Evolutionary conservation across 1,284 basidiomycete genomes (phyloP).

Genomic region (Papiliotrema nemorosa): DNA sequence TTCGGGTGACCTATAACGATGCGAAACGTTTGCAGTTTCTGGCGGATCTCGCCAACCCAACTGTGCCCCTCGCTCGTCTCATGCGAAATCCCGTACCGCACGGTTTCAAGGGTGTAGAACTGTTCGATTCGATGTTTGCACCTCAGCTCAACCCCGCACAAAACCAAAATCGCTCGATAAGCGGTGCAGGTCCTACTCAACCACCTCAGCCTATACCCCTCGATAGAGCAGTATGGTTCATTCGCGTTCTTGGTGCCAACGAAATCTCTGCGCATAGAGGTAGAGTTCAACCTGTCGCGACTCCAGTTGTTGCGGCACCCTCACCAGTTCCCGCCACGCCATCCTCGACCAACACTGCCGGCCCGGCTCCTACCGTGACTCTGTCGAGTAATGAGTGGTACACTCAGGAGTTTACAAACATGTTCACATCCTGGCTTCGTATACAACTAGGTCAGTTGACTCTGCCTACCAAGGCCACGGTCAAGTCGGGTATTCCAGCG

Average conservation of each 20-base stretch:
- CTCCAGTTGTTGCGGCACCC: slow-evolving; percentile 23
- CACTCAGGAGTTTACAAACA: slow-evolving; percentile 83
- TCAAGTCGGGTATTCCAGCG: slow-evolving; percentile 64
- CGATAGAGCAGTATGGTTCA: slow-evolving; percentile 88
- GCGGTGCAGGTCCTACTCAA: slow-evolving; percentile 5
- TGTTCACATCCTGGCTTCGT: slow-evolving; percentile 81
- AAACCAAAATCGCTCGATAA: slow-evolving; percentile 10
- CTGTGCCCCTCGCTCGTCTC: slow-evolving; percentile 81
- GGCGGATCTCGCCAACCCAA: slow-evolving; percentile 81
- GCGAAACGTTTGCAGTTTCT: slow-evolving; percentile 84
- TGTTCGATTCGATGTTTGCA: slow-evolving; percentile 77
- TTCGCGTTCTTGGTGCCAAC: slow-evolving; percentile 89
- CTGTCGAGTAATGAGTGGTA: slow-evolving; percentile 74
- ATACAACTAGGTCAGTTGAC: slow-evolving; percentile 83
- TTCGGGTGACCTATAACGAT: slow-evolving; percentile 86
- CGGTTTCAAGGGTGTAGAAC: slow-evolving; percentile 84
- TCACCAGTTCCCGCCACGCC: slow-evolving; percentile 37
- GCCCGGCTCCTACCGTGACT: slow-evolving; percentile 15
- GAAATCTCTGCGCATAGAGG: slow-evolving; percentile 73
- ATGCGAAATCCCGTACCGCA: slow-evolving; percentile 83
- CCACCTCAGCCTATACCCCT: slow-evolving; percentile 70
- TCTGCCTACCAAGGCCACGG: slow-evolving; percentile 72
- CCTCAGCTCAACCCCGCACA: slow-evolving; percentile 13
- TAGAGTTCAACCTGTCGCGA: slow-evolving; percentile 25
- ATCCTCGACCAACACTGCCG: slow-evolving; percentile 43